Evolutionary conservation across 495 filamentous ascomycete species (phyloP), one percentile per base, ranked within the genome.

Genomic region (Aspergillus steynii): DNA sequence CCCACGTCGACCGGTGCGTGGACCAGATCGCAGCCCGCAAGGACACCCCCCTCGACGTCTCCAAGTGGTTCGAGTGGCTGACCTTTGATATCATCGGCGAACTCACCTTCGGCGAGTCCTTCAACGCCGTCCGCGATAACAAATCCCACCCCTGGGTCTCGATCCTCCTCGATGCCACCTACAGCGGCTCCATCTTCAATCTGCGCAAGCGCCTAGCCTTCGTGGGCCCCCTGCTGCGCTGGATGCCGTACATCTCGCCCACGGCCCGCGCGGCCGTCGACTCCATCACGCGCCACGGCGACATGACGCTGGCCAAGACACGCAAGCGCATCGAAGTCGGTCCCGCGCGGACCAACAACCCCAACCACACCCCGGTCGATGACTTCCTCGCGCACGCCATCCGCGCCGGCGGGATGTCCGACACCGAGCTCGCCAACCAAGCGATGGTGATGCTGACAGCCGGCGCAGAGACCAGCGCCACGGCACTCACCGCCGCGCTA

Each of bases 41-140:
- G 1, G 47, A 12, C 2, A 12, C 47, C 47, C 1, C 47, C 7
- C 10, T 49, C 3, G 47, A 49, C 26, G 47, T 49, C 4, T 49
- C 47, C 10, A 49, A 49, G 10, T 56, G 54, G 54, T 47, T 26
- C 27, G 42, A 56, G 5, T 47, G 32, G 34, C n/a, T 29, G 4
- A 48, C 55, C 4, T 57, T 57, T 15, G 55, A 57, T 28, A 57
- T 57, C 55, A 57, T 57, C 20, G 55, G 55, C 0, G 37, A 48
- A 1, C 42, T 57, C 20, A 9, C 55, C 27, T 57, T 57, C n/a
- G 53, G 53, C 15, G 48, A 50, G n/a, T 50, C 48, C 3, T 50
- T 50, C 48, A 27, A 27, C 48, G n/a, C n/a, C 25, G 5, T 10
- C 1, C 20, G n/a, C 48, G 48, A 27, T 2, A 26, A 26, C n/a